These are phyloP conservation scores for Wickerhamomyces ciferrii DNA, from an alignment of 805 yeast genomes.

Conservation along the genomic window DNA sequence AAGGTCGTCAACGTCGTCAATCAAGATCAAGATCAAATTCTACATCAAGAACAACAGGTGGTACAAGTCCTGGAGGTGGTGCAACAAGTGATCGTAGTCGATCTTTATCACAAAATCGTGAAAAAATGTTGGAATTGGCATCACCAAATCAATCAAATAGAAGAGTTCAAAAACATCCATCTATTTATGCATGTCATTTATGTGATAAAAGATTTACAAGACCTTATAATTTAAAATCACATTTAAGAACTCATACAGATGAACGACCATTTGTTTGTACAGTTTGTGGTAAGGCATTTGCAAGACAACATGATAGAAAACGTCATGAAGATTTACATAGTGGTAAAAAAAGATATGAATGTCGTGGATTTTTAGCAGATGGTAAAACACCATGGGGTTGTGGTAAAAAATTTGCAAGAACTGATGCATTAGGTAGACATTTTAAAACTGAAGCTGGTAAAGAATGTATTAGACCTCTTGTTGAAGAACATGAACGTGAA, in stretches of 20 bases:
- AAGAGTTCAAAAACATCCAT: constrained; percentile 66
- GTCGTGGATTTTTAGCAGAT: constrained; percentile 58
- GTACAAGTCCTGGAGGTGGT: constrained; percentile 10
- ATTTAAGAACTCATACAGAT: constrained; percentile 83
- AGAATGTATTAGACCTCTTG: constrained; percentile 61
- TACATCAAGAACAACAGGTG: constrained; percentile 16
- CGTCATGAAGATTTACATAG: constrained; percentile 73
- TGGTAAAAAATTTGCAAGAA: constrained; percentile 66
- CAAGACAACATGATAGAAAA: constrained; percentile 71
- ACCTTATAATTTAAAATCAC: constrained; percentile 90
- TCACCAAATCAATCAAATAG: constrained; percentile 47
- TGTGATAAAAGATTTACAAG: constrained; percentile 88
- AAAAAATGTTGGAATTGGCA: constrained; percentile 63
- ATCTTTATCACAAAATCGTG: constrained; percentile 29
- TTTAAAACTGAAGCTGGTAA: constrained; percentile 77
- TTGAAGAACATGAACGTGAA: constrained; percentile 48
- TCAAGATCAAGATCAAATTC: constrained; percentile 29
- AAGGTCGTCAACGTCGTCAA: constrained; percentile 33
- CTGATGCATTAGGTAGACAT: constrained; percentile 75
- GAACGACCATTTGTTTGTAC: constrained; percentile 74
- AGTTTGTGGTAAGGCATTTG: constrained; percentile 77
- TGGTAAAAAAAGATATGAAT: constrained; percentile 71
- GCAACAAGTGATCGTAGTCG: constrained; percentile 19
- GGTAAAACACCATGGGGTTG: constrained; percentile 65
- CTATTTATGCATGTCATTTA: constrained; percentile 69